phyloP scores from a whole-genome alignment of 2,329 filamentous ascomycete species.

The Cercospora sp. region DNA sequence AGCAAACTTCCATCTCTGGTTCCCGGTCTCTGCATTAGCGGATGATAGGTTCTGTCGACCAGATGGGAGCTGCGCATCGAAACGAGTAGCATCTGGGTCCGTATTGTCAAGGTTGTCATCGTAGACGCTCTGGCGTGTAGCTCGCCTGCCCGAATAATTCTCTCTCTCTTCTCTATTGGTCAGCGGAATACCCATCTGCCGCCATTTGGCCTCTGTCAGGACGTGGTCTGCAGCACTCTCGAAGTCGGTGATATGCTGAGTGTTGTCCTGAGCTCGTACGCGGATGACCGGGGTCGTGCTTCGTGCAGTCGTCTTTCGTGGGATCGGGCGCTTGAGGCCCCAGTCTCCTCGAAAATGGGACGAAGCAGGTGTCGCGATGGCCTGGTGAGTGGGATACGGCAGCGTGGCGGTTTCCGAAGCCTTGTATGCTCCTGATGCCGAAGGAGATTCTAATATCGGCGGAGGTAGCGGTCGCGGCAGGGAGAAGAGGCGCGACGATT shows the following conservation, averaged over 20 bases:
- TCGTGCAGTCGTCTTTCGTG: constrained; percentile 67
- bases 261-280: constrained; percentile 76
- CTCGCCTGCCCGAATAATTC: constrained; percentile 19
- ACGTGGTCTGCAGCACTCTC: constrained; percentile 78
- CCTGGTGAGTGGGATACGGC: constrained; percentile 76
- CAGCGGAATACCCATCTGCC: constrained; percentile 75
- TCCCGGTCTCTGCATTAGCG: constrained; percentile 6
- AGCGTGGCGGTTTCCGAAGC: constrained; percentile 70
- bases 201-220: constrained; percentile 79
- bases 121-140: constrained; percentile 39
- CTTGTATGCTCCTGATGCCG: constrained; percentile 52
- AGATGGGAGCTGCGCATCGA: background rate
- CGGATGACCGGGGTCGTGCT: constrained; percentile 73
- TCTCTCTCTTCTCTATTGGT: constrained; percentile 47
- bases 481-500: constrained; percentile 86
- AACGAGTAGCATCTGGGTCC: constrained; percentile 23
- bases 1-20: constrained; percentile 57
- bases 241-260: constrained; percentile 88
- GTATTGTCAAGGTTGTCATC: constrained; percentile 50
- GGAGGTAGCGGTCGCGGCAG: constrained; percentile 73
- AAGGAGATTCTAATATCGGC: constrained; percentile 49
- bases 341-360: constrained; percentile 81
- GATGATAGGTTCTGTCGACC: background rate
- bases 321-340: constrained; percentile 85
- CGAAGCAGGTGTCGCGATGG: constrained; percentile 73